These are phyloP conservation scores for Pseudogymnoascus sp. DNA, from an alignment of 2,329 filamentous ascomycete genomes.

Conservation along the genomic window DNA sequence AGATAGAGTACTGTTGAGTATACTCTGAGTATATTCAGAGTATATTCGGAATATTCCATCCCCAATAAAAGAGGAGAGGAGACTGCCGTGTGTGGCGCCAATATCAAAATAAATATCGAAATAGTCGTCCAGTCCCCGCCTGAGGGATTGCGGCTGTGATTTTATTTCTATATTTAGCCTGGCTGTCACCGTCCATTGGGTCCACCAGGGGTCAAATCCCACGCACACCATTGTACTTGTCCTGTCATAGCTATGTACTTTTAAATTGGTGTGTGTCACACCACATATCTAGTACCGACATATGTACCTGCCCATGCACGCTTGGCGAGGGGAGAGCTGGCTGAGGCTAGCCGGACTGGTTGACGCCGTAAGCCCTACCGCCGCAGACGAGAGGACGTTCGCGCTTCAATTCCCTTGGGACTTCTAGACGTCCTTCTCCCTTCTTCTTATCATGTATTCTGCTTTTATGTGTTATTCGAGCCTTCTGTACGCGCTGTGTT, in stretches of 20 bases:
- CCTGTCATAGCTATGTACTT: conserved; percentile 4
- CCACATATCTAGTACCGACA: background rate
- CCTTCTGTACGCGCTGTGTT: conserved; percentile 3
- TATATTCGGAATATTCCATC: background rate
- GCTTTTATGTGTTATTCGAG: conserved; percentile 4
- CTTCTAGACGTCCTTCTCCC: background rate
- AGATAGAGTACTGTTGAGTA: too few relatives aligned
- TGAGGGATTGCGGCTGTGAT: background rate
- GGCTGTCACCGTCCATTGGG: conserved; percentile 8
- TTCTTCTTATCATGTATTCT: conserved; percentile 1
- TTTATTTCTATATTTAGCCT: conserved; percentile 2
- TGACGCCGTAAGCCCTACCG: conserved; percentile 8
- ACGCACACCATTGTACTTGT: background rate
- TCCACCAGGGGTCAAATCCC: conserved; percentile 8
- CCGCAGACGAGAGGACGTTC: background rate
- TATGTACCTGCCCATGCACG: background rate
- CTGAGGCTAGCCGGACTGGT: conserved; percentile 1
- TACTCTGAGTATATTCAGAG: background rate
- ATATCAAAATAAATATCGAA: conserved; percentile 5
- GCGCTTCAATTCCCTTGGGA: conserved; percentile 5
- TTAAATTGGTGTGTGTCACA: background rate
- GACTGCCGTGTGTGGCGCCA: background rate
- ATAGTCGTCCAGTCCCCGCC: background rate
- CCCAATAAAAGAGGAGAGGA: background rate
- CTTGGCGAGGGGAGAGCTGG: conserved; percentile 1